phyloP scores from a whole-genome alignment of 106 monocot genomes.

The Narthecium ossifragum region DNA sequence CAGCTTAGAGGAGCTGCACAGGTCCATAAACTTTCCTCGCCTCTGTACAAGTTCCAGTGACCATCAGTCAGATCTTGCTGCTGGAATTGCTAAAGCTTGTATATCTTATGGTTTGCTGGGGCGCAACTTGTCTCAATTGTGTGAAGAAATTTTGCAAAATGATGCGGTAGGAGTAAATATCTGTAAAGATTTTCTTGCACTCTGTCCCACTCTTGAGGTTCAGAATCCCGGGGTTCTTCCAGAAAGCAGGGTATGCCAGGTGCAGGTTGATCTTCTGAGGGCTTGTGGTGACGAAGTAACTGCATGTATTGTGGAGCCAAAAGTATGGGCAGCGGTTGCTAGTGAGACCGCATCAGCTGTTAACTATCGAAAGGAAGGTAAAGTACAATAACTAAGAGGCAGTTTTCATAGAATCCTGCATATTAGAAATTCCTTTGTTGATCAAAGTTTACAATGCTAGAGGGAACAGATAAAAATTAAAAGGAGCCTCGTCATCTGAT shows the following conservation, averaged over 20 bases:
- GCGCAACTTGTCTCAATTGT: constrained; percentile 70
- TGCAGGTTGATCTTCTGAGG: constrained; percentile 87
- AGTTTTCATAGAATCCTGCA: no score
- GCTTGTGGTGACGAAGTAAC: constrained; percentile 65
- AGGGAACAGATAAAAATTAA: no score
- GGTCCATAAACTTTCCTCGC: constrained; percentile 58
- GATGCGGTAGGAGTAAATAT: constrained; percentile 40
- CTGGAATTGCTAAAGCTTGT: constrained; percentile 75
- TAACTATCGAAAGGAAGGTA: constrained; percentile 61
- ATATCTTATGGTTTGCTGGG: constrained; percentile 75
- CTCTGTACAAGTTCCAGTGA: constrained; percentile 53
- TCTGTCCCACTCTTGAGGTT: constrained; percentile 26
- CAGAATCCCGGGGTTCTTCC: constrained; percentile 53
- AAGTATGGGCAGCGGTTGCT: constrained; percentile 79
- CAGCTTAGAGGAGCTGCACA: constrained; percentile 89
- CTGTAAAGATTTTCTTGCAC: constrained; percentile 61
- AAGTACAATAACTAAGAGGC: no score
- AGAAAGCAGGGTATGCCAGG: constrained; percentile 80
- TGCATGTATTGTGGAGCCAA: constrained; percentile 47
- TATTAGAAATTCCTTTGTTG: no score
- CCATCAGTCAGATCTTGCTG: constrained; percentile 75
- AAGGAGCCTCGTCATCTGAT: no score
- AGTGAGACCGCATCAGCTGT: constrained; percentile 79
- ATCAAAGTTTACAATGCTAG: no score
- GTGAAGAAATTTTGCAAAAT: constrained; percentile 70